These are phyloP conservation scores for Sergeia podlipaevii DNA, from an alignment of 208 protist species.

Conservation along the genomic window DNA sequence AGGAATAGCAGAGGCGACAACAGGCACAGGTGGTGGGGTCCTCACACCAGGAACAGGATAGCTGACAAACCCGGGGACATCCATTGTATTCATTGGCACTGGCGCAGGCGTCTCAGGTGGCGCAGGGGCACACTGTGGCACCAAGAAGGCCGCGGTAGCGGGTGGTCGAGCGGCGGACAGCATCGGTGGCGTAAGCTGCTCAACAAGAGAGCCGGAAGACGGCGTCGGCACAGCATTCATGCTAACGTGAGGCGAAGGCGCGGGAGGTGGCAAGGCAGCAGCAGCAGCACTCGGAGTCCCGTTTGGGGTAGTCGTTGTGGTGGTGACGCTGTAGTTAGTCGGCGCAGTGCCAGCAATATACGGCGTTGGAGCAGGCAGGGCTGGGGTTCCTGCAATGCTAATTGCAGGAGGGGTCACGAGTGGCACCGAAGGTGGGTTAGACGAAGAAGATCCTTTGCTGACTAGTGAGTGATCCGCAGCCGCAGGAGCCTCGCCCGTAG, in stretches of 20 bases:
- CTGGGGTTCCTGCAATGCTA: background rate
- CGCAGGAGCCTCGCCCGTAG: background rate
- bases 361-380: background rate
- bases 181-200: slow-evolving; percentile 20
- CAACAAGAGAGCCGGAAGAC: slow-evolving; percentile 6
- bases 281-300: background rate
- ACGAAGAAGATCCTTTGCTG: slow-evolving; percentile 13
- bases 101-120: slow-evolving; percentile 14
- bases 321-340: slow-evolving; percentile 6
- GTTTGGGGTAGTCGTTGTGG: slow-evolving; percentile 1
- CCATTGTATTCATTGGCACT: background rate
- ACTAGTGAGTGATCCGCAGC: too few relatives aligned
- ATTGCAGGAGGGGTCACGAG: background rate
- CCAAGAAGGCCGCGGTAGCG: slow-evolving; percentile 3
- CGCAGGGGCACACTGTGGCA: slow-evolving; percentile 16
- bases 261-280: background rate
- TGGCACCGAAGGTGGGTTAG: slow-evolving; percentile 9
- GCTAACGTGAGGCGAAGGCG: background rate
- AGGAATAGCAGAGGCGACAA: background rate
- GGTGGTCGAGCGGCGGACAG: slow-evolving; percentile 15
- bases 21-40: background rate
- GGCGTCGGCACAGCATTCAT: background rate
- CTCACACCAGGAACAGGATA: slow-evolving; percentile 18
- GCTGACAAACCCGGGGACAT: slow-evolving; percentile 13
- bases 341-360: too few relatives aligned